Conservation (phyloP, 2,329 filamentous ascomycete species). For the Aspergillus flavus region DNA sequence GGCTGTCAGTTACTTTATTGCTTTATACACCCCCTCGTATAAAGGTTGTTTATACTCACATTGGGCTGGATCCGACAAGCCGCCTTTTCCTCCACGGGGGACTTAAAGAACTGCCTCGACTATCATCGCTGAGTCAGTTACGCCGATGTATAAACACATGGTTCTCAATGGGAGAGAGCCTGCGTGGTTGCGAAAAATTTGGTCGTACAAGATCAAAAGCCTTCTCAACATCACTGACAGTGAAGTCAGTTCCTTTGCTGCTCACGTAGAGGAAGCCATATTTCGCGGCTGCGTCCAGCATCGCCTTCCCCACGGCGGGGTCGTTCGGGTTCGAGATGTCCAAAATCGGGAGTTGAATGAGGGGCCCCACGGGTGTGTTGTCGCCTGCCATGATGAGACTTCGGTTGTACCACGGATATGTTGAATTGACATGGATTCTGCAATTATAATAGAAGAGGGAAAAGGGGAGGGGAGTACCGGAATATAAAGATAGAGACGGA, state of each 20-base stretch:
- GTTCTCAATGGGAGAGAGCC: neutral
- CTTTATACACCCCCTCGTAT: neutral
- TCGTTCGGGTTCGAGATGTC: slow-evolving; percentile 70
- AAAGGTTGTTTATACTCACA: slow-evolving; percentile 34
- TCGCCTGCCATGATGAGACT: slow-evolving; percentile 9
- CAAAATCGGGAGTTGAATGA: slow-evolving; percentile 72
- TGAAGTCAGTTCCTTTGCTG: slow-evolving; percentile 71
- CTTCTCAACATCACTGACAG: slow-evolving; percentile 64
- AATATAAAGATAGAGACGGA: neutral
- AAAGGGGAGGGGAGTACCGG: neutral
- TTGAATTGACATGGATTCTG: neutral
- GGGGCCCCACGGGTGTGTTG: slow-evolving; percentile 17
- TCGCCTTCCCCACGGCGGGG: slow-evolving; percentile 62
- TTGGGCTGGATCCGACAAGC: slow-evolving; percentile 71
- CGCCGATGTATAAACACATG: neutral
- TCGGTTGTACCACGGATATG: neutral
- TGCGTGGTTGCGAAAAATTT: neutral
- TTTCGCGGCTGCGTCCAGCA: slow-evolving; percentile 77
- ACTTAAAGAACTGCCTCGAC: slow-evolving; percentile 73
- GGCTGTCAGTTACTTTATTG: neutral
- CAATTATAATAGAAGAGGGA: neutral
- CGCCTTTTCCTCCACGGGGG: slow-evolving; percentile 71
- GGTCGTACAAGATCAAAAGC: slow-evolving; percentile 72
- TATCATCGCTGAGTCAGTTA: slow-evolving; percentile 35
- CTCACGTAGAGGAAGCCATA: slow-evolving; percentile 91